Evolutionary conservation across 192 early-diverging fungal species (phyloP), one percentile per base, ranked within the genome.

Genomic region (Spizellomyces sp.): DNA sequence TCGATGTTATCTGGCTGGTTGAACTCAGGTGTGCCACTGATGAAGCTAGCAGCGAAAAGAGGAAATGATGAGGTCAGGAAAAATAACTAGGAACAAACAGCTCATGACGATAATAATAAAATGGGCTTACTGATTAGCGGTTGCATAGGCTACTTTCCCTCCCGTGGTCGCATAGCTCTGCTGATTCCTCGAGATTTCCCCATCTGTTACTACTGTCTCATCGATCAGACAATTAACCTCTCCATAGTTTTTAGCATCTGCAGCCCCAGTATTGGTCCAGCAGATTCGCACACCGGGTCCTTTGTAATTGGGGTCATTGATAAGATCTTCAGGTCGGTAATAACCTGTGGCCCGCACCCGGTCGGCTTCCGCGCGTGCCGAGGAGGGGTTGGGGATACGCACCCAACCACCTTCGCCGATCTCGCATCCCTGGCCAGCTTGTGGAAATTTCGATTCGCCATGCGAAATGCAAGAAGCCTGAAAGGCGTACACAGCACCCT

Each of bases 241-340:
- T n/a, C 54, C 54, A 0, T 56, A 56, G 22, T 19, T 56, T n/a
- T n/a, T 22, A 4, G 54, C 54, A 22, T 56, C 54, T 22, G 54
- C 54, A 7, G n/a, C 22, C n/a, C 54, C 54, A 56, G 54, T 56
- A 22, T 22, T 56, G 54, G 54, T 56, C n/a, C n/a, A 56, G 54
- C 54, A 56, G 7, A 56, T 56, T 56, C 54, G n/a, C 54, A 56
- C 54, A 56, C 54, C 54, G n/a, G n/a, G n/a, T 4, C 54, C 54
- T 22, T 56, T 56, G 22, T 56, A 56, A 6, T 19, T 0, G 0
- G 54, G 54, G 54, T 56, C 54, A 7, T n/a, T 22, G n/a, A 19
- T 22, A n/a, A 56, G 22, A 56, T 56, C 54, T 56, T 56, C 54
- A 6, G 54, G 54, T n/a, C 54, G 4, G 22, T 56, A 56, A 7